Base-by-base conservation (phyloP, 169 alveolate genomes). In the Cryptosporidium sp. region DNA sequence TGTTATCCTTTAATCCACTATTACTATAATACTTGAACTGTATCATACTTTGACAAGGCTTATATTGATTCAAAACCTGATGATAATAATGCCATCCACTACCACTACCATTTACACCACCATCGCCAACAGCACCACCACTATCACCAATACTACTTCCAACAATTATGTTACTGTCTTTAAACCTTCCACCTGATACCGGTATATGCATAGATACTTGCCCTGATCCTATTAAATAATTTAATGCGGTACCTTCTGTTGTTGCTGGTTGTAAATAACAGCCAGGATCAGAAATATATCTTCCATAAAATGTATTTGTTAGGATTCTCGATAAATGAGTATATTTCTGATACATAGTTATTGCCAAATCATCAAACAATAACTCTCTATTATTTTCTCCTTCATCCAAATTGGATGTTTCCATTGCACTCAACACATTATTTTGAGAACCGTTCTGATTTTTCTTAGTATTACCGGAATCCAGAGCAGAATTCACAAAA, bases 251-350 rank as follows among this genome's bases (percentile, higher is more conserved):
- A 21, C 50, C 29, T 16, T 80, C 89, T 8, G 89, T 80, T 6
- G 48, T 80, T 23, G 89, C 45, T 14, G 89, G 89, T 9, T 48
- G 21, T 21, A 80, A 29, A 65, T 43, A 80, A 33, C 69, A 37
- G 21, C 48, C 51, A 10, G 14, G 26, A 48, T 80, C 74, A 14
- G 75, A 45, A 41, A 80, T 80, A 48, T 61, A 80, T 31, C 59
- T 59, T 10, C 89, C 89, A 48, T 41, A 80, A 12, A 80, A 26
- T 14, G 89, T 62, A 16, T 62, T 35, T 6, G 71, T 62, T 3
- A 80, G 68, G 7, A 80, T 62, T 33, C 62, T 80, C 4, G 80
- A 80, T 31, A 67, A 35, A 65, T 80, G 80, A 23, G 75, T 62
- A 48, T 80, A 69, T 14, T 80, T 58, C 48, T 65, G 59, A 33